phyloP scores from a whole-genome alignment of 352 stramenopile genomes.

The Phytophthora melonis region DNA sequence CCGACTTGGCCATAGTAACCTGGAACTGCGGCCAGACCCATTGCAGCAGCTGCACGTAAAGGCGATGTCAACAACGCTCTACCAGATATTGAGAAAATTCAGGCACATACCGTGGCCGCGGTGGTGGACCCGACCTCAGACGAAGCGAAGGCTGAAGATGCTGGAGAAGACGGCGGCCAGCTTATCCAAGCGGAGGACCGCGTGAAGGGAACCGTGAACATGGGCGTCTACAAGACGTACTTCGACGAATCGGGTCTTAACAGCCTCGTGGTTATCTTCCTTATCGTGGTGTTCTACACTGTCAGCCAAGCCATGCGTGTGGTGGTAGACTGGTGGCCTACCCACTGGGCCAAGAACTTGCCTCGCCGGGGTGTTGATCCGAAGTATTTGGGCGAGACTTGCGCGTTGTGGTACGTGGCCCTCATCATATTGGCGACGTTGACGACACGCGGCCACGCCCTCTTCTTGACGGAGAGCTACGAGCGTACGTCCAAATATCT shows the following conservation, averaged over 20 bases:
- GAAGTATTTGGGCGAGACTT: conserved; percentile 18
- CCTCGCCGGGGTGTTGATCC: conserved; percentile 20
- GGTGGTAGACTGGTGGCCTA: conserved; percentile 40
- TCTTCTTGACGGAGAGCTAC: conserved; percentile 36
- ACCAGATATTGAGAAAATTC: not conserved
- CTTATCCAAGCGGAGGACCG: conserved; percentile 32
- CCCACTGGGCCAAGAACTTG: conserved; percentile 44
- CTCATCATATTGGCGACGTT: conserved; percentile 34
- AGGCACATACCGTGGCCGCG: not conserved
- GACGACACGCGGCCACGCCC: conserved; percentile 20
- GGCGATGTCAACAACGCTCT: not conserved
- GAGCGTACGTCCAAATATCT: conserved; percentile 34
- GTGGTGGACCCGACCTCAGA: not conserved
- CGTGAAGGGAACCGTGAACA: conserved; percentile 41
- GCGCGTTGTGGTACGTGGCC: conserved; percentile 44
- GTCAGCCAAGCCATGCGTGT: conserved; percentile 31
- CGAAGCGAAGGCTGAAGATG: not conserved
- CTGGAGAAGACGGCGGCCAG: not conserved
- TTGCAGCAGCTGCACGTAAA: conserved; percentile 13
- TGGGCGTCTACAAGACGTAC: conserved; percentile 31
- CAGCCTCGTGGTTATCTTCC: conserved; percentile 21
- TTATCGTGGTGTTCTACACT: conserved; percentile 17
- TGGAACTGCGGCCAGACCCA: conserved; percentile 27
- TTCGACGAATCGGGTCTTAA: conserved; percentile 34
- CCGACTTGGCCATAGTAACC: conserved; percentile 22